phyloP scores from a whole-genome alignment of 345 rosid species.

The Pseudoturritis turrita region DNA sequence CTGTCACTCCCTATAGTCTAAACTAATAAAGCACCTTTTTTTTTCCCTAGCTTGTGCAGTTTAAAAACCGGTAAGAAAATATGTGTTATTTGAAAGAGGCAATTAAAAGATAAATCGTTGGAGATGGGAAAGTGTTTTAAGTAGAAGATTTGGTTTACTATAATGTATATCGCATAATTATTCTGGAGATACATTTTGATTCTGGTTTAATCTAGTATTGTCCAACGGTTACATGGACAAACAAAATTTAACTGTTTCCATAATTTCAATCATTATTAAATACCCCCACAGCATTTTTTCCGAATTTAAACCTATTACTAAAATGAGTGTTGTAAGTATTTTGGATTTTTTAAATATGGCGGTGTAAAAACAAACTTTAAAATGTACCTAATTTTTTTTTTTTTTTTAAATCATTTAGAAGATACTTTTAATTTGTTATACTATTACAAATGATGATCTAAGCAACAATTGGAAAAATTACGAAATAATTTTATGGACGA shows the following conservation, averaged over 20 bases:
- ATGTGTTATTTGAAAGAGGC: not conserved
- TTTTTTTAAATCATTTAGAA: no score
- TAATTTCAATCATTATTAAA: not conserved
- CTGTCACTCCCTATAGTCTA: not conserved
- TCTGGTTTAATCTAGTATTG: slow-evolving; percentile 7
- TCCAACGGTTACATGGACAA: not conserved
- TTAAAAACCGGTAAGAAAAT: not conserved
- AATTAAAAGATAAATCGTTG: not conserved
- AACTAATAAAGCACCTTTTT: no score
- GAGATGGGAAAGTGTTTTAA: slow-evolving; percentile 16
- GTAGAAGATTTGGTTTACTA: slow-evolving; percentile 23
- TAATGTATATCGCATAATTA: slow-evolving; percentile 7
- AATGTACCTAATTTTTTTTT: no score
- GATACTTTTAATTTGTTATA: no score
- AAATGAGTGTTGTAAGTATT: not conserved
- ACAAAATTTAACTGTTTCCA: slow-evolving; percentile 3
- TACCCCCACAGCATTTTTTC: not conserved
- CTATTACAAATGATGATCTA: no score
- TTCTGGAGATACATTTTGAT: slow-evolving; percentile 23
- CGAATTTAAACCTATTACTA: not conserved
- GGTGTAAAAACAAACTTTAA: not conserved
- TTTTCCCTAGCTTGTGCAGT: not conserved
- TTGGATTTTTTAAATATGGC: not conserved
- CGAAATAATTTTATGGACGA: no score
- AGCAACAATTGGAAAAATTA: no score